Conservation (phyloP, 768 basidiomycete species). For the Cystofilobasidium capitatum region DNA sequence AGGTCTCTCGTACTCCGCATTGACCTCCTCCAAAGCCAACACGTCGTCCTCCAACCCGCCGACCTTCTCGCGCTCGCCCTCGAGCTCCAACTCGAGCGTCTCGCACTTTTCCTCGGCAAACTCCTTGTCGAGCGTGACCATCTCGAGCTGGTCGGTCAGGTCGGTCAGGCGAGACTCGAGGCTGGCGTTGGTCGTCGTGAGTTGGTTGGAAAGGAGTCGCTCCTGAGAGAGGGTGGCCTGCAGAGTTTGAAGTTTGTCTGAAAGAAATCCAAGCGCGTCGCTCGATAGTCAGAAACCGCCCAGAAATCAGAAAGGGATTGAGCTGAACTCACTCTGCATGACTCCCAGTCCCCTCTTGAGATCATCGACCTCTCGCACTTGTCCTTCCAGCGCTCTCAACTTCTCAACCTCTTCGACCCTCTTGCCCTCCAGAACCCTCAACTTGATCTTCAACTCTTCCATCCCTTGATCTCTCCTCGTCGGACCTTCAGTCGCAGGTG, state of each 20-base stretch:
- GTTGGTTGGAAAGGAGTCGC: conserved; percentile 65
- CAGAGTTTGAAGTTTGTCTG: conserved; percentile 66
- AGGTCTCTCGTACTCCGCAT: conserved; percentile 41
- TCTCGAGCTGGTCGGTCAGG: conserved; percentile 80
- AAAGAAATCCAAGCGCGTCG: neutral
- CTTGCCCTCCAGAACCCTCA: conserved; percentile 74
- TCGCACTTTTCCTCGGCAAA: conserved; percentile 90
- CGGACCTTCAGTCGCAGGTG: conserved; percentile 30
- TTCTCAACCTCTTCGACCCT: conserved; percentile 76
- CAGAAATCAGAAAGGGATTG: neutral
- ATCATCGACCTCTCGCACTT: conserved; percentile 72
- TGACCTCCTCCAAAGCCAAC: conserved; percentile 56
- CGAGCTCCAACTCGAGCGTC: conserved; percentile 63
- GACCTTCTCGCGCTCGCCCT: conserved; percentile 64
- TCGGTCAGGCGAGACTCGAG: conserved; percentile 66
- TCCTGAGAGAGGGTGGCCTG: conserved; percentile 69
- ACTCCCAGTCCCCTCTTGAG: conserved; percentile 80
- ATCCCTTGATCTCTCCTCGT: conserved; percentile 12
- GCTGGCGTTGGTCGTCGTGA: conserved; percentile 58
- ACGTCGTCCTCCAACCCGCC: conserved; percentile 76
- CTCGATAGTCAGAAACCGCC: neutral
- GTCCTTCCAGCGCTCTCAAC: conserved; percentile 71
- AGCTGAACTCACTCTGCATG: conserved; percentile 48
- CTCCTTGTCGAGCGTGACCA: conserved; percentile 90
- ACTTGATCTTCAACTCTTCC: conserved; percentile 70